A percentile compares a stretch with the other conserved stretches of the same genome.
Conservation (phyloP, 2,329 filamentous ascomycete genomes). For the Blastomyces percursus region DNA sequence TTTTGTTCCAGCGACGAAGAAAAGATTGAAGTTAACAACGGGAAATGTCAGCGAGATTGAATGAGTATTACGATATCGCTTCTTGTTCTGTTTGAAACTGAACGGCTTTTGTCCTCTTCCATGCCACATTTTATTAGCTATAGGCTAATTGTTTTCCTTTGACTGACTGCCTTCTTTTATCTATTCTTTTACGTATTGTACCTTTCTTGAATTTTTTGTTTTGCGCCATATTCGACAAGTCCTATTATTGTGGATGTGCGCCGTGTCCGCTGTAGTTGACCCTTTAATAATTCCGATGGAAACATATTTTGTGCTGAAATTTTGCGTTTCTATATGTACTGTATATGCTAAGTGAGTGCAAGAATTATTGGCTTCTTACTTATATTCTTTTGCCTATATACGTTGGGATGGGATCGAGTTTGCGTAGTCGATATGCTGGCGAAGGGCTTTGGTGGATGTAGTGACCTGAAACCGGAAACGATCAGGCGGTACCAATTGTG, state of each 20-base stretch:
- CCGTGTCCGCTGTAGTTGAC: background rate
- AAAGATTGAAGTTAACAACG: conserved; percentile 7
- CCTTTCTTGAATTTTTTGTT: conserved; percentile 13
- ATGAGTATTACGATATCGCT: background rate
- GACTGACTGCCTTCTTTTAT: conserved; percentile 14
- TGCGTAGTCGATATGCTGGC: background rate
- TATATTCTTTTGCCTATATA: background rate
- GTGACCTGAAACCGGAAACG: background rate
- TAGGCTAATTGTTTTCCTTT: background rate
- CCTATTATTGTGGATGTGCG: background rate
- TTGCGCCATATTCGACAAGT: conserved; percentile 9
- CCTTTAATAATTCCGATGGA: background rate
- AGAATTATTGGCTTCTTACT: background rate
- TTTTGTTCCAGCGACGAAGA: conserved; percentile 8
- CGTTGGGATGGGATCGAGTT: background rate
- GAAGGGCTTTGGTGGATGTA: background rate
- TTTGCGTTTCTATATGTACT: background rate
- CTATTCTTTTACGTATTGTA: conserved; percentile 20
- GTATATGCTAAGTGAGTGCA: background rate
- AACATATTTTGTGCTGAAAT: background rate
- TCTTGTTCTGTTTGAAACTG: background rate
- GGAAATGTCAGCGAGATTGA: conserved; percentile 4
- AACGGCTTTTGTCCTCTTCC: background rate
- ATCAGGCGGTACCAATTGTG: too few relatives aligned
- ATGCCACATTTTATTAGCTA: too few relatives aligned